These are phyloP conservation scores for Solanum sitiens DNA, from an alignment of 257 asterid species.

Conservation along the genomic window DNA sequence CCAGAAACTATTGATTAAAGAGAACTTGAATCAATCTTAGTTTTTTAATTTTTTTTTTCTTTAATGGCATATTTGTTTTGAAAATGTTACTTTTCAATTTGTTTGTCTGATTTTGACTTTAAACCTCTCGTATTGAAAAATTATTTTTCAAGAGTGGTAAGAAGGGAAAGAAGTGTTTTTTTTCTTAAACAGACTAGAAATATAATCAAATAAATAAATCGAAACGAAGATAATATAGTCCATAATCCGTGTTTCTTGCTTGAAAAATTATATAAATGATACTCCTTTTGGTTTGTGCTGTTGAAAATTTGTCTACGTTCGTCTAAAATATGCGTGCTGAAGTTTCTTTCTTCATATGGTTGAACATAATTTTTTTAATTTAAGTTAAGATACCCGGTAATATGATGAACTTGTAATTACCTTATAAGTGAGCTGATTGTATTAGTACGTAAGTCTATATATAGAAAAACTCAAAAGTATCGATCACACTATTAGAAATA, in stretches of 20 bases:
- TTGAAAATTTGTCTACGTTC: not conserved
- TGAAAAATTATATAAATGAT: not conserved
- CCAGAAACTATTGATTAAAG: not conserved
- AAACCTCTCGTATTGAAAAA: no score
- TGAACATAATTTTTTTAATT: not conserved
- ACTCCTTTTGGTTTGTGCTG: not conserved
- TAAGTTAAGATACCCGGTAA: not conserved
- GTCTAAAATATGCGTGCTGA: not conserved
- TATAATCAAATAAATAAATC: no score
- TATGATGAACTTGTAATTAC: not conserved
- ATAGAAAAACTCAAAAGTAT: not conserved
- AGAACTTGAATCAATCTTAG: not conserved
- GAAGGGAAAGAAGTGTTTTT: rapidly evolving
- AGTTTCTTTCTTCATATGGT: not conserved
- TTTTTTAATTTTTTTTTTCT: not conserved
- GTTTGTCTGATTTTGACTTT: not conserved
- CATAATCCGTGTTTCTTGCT: not conserved
- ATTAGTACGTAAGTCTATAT: not conserved
- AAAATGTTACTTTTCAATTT: not conserved
- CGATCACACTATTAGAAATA: not conserved
- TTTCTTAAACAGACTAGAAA: no score
- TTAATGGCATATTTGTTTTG: not conserved
- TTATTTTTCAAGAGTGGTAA: not conserved
- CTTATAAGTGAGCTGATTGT: not conserved
- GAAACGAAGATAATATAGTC: not conserved